Conservation (phyloP, 2,329 filamentous ascomycete genomes). For the Emmonsiellopsis sp. region DNA sequence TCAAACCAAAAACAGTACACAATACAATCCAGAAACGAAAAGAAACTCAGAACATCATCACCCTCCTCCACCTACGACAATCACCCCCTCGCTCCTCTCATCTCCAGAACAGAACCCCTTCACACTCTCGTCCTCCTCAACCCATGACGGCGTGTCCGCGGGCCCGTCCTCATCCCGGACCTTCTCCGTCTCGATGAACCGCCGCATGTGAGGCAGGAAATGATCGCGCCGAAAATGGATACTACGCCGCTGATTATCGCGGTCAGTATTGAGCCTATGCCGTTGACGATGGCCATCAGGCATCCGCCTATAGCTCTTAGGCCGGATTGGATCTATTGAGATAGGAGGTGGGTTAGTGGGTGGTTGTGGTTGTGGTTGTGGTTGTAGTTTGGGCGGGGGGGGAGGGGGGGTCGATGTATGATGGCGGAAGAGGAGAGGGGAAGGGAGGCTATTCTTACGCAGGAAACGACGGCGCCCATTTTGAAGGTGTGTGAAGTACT, state of each 20-base stretch:
- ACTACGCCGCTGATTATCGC: slow-evolving; percentile 61
- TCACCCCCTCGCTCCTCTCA: background rate
- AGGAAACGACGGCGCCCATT: slow-evolving; percentile 79
- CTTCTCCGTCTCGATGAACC: slow-evolving; percentile 23
- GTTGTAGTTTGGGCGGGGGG: background rate
- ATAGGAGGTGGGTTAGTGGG: background rate
- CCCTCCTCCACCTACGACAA: background rate
- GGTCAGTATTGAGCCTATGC: slow-evolving; percentile 54
- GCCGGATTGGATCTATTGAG: slow-evolving; percentile 45
- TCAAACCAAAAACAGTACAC: too few relatives aligned
- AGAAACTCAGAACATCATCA: background rate
- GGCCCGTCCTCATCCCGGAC: background rate
- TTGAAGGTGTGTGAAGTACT: slow-evolving; percentile 24
- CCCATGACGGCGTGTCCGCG: background rate
- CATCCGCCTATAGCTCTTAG: slow-evolving; percentile 55
- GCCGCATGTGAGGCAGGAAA: slow-evolving; percentile 51
- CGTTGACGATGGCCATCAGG: slow-evolving; percentile 60
- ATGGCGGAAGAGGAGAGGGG: background rate
- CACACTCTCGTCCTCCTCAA: background rate
- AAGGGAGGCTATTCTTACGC: slow-evolving; percentile 51
- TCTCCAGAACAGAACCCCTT: background rate
- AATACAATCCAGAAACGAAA: background rate
- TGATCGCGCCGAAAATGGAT: slow-evolving; percentile 54
- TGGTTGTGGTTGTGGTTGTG: background rate
- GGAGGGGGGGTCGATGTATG: background rate